Base-by-base conservation (phyloP, 768 basidiomycete genomes). In the Lentinula raphanica region DNA sequence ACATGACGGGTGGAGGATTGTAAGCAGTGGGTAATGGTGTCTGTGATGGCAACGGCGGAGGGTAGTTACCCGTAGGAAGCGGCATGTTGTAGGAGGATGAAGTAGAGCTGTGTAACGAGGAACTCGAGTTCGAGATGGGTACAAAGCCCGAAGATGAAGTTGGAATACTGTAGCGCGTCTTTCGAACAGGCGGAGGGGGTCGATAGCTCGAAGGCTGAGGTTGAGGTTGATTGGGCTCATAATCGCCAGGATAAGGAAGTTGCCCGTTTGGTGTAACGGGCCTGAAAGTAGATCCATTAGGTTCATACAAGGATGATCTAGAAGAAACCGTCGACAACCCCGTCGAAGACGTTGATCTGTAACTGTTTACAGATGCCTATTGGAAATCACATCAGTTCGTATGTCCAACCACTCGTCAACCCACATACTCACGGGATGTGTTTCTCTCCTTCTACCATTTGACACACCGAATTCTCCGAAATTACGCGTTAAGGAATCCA, bases 91-190 rank as follows among this genome's bases (percentile, higher is more conserved):
- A 29, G 65, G 65, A 29, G 69, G 51, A 53, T 19, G 51, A 53
- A 35, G 32, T 69, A 8, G 73, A 64, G 17, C 45, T 35, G 31
- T 48, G 49, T 32, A 44, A 17, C 49, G 68, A 5, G 77, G 76
- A 65, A 38, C 70, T 57, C n/a, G 64, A 54, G 56, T 62, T 76
- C 27, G 77, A 67, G 45, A 87, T 65, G 38, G 88, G 84, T 54
- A 82, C 72, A 64, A 90, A 92, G 12, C 89, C 88, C 11, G 88
- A 87, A 0, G 88, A 84, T 6, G 83, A 71, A 0, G 80, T 65
- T 19, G 88, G 87, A 59, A 88, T 72, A 63, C 85, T 90, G 62
- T 87, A 84, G 54, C 89, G 77, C 12, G 87, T 82, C 32, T 81
- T 82, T 62, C 78, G 77, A 39, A 69, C 68, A 23, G 69, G 63